phyloP scores from a whole-genome alignment of 2,329 filamentous ascomycete genomes.

The Botryotinia calthae region DNA sequence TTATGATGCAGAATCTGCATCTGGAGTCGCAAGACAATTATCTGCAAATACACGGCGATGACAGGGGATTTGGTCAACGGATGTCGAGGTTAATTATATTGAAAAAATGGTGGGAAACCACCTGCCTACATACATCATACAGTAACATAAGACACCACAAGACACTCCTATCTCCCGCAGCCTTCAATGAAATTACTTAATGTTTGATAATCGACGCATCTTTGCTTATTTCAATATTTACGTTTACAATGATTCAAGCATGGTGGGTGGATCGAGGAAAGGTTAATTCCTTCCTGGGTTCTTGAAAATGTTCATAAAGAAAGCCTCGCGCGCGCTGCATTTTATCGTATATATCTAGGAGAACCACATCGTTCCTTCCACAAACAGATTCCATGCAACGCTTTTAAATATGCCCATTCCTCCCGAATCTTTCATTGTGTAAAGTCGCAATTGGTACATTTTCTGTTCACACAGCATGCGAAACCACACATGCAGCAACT shows the following conservation, averaged over 20 bases:
- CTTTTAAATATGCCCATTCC: not conserved
- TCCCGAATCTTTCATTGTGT: not conserved
- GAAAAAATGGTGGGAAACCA: not conserved
- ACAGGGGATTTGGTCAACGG: not conserved
- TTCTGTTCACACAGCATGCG: not conserved
- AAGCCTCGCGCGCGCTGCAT: not conserved
- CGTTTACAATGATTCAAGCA: not conserved
- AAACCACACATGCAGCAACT: not conserved
- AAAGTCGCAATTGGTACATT: not conserved
- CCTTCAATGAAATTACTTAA: not conserved
- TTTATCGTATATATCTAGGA: not conserved
- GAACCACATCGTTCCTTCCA: not conserved
- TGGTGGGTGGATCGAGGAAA: not conserved
- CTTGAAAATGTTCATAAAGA: not conserved
- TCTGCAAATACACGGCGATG: not conserved
- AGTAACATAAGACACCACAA: not conserved
- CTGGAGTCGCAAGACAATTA: not conserved
- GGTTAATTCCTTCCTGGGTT: not conserved
- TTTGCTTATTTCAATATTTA: not conserved
- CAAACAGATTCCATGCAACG: not conserved
- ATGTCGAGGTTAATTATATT: not conserved
- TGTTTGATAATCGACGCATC: not conserved
- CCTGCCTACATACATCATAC: not conserved
- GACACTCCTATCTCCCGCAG: not conserved
- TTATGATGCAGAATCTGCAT: not conserved